Base-by-base conservation (phyloP, 495 filamentous ascomycete genomes). In the Pseudevernia furfuracea region DNA sequence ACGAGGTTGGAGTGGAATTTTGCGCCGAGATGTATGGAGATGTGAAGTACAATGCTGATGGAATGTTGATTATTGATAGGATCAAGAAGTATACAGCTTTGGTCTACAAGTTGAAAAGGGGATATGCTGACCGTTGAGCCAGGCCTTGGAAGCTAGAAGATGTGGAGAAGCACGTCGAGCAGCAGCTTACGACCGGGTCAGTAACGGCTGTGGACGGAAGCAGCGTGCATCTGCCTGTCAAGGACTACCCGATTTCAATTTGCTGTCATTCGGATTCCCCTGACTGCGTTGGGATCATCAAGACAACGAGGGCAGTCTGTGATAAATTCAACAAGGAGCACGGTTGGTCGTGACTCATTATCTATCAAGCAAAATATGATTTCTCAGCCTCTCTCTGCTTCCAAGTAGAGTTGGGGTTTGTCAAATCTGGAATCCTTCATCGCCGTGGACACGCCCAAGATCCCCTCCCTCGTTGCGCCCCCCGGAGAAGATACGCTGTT, bases 221-320 rank as follows among this genome's bases (percentile, higher is more conserved):
- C 52, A 72, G 72, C 9, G 71, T 83, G 11, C 66, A 75, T 36
- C 64, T 84, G 39, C 78, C 76, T 0, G 65, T 84, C 17, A 77
- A 78, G 53, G 74, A 78, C 58, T 76, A 83, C 65, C 71, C 76
- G 6, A 65, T 84, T 9, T 75, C 77, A 14, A 74, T 84, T 23
- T 84, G 82, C 67, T 84, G 81, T 69, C 82, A 84, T 68, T 83
- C 80, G 12, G 82, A 84, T 67, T 78, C 75, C 25, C 80, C 80
- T 14, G 79, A 77, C 8, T 79, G 78, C 55, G 67, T 83, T 19
- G 77, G 81, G 19, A 82, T 83, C 44, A 74, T 82, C 37, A 80
- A 71, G n/a, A 76, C 76, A 14, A 78, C 78, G 9, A 68, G 79
- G 67, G 67, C 71, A 61, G 69, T 74, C 32, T 72, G 67, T 14